Base-by-base conservation (phyloP, 768 basidiomycete genomes). In the Serendipita sp. region DNA sequence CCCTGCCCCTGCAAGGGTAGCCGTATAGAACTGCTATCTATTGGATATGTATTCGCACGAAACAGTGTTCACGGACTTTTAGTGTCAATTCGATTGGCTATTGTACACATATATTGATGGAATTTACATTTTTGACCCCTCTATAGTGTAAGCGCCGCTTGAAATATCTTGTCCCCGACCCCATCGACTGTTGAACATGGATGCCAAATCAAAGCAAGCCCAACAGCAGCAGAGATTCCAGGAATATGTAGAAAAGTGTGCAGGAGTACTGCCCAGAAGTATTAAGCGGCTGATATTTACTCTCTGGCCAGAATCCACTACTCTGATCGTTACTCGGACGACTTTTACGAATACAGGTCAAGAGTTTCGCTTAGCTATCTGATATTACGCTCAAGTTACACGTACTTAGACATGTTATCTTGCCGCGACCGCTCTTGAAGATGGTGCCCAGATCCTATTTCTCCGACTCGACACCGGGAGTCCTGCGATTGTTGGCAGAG, bases 401-500 rank as follows among this genome's bases (percentile, higher is more conserved):
- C 8, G 10, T n/a, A 7, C 3, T 23, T 48, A 88, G 91, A 65
- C 95, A 98, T 75, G 95, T 99, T 69, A 96, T 96, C 69, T 78
- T 99, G 18, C 95, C 95, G 3, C 96, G 96, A 73, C 89, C 88
- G 65, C 84, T 98, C 68, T 80, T 97, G 75, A 93, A 95, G 77
- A 80, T 94, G 76, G 81, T 99, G 34, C 96, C 95, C 3, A 91
- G 92, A 73, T 79, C 85, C 34, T 85, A 84, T 71, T 93, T 91
- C 72, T 64, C 66, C 15, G 28, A 64, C n/a, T 56, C 64, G 45
- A 64, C 66, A 30, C 68, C 68, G 13, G 89, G 90, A 3, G 83
- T 86, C 3, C 79, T 98, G 64, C 83, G 93, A 2, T 81, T 97
- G 46, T 77, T 98, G 65, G 73, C 82, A 2, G 95, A 99, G 72